These are phyloP conservation scores for Lenwebbia sp. DNA, from an alignment of 345 rosid genomes.

Conservation along the genomic window DNA sequence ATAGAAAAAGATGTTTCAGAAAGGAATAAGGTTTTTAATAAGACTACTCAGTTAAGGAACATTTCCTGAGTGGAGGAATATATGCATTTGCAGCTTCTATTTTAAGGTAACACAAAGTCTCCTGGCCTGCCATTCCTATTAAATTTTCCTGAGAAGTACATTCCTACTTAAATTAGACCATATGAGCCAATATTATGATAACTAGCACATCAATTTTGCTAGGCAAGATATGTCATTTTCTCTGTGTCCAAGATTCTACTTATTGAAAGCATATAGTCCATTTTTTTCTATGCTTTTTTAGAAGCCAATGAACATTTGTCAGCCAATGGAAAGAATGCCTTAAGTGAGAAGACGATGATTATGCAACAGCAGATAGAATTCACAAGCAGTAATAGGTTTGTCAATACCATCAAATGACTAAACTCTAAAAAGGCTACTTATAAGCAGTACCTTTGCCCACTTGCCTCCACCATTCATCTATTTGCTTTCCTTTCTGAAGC, in stretches of 20 bases:
- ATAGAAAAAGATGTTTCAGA: neutral
- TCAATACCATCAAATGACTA: neutral
- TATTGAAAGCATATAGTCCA: neutral
- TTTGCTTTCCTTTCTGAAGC: constrained; percentile 91
- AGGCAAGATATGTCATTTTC: neutral
- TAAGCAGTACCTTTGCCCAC: constrained; percentile 65
- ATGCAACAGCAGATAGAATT: neutral
- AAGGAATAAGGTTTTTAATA: neutral
- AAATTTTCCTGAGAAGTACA: neutral
- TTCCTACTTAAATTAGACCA: neutral
- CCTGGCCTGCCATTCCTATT: neutral
- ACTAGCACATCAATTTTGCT: neutral
- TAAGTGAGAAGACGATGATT: neutral
- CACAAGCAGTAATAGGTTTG: neutral
- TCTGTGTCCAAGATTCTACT: neutral
- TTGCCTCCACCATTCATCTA: constrained; percentile 99
- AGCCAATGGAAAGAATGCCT: neutral
- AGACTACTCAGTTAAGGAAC: neutral
- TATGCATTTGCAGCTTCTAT: neutral
- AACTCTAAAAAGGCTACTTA: neutral
- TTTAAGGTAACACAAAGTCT: neutral
- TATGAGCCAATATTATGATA: neutral
- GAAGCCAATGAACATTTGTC: neutral
- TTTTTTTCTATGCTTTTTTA: neutral
- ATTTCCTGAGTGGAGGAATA: neutral